These are phyloP conservation scores for Mortierella hygrophila DNA, from an alignment of 192 early-diverging fungal species.

Conservation along the genomic window DNA sequence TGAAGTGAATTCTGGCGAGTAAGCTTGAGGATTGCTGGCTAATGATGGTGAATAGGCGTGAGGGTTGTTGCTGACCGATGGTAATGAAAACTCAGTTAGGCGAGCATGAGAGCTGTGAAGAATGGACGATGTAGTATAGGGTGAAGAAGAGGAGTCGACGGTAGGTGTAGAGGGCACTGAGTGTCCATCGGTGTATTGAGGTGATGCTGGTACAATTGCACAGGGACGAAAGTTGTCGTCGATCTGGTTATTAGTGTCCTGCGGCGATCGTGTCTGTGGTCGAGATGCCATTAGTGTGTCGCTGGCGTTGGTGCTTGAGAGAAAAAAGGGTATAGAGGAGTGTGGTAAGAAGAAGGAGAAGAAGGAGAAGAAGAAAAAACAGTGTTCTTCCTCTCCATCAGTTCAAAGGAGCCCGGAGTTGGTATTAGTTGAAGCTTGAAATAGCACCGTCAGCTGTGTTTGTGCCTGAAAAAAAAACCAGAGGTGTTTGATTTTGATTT, in stretches of 20 bases:
- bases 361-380: not conserved
- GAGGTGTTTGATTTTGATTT: no score
- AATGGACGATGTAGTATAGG: not conserved
- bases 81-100: not conserved
- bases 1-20: not conserved
- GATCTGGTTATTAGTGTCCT: not conserved
- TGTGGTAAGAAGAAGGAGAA: not conserved
- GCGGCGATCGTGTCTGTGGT: not conserved
- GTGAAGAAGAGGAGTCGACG: not conserved
- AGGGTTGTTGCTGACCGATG: not conserved
- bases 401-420: no score
- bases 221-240: not conserved
- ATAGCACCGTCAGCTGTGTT: no score
- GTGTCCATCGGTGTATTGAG: not conserved
- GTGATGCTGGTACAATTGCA: not conserved
- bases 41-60: not conserved
- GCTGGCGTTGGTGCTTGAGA: not conserved
- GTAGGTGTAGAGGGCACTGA: not conserved
- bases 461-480: no score
- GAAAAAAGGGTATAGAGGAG: no score
- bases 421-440: no score
- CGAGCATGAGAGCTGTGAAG: not conserved
- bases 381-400: no score
- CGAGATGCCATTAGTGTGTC: not conserved
- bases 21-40: not conserved